These are phyloP conservation scores for Oryza meyeriana DNA, from an alignment of 176 grass and related monocot genomes.

Conservation along the genomic window DNA sequence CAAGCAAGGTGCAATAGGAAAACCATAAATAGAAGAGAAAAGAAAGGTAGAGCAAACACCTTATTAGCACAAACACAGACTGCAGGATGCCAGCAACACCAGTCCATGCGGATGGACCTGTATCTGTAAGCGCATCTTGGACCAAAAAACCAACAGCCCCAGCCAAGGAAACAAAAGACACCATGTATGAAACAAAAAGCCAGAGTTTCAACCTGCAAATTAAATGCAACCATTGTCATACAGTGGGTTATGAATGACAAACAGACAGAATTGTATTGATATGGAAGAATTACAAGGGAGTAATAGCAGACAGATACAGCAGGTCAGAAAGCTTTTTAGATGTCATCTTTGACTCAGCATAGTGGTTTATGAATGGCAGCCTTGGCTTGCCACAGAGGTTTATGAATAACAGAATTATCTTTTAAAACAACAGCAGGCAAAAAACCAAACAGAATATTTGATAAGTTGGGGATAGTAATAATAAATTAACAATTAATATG, in stretches of 20 bases:
- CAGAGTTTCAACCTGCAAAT: slow-evolving; percentile 83
- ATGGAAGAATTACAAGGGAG: not conserved
- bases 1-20: not conserved
- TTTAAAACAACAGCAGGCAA: not conserved
- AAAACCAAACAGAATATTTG: not conserved
- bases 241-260: not conserved
- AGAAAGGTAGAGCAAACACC: slow-evolving; percentile 38
- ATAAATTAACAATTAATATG: not conserved
- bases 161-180: slow-evolving; percentile 82
- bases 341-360: not conserved
- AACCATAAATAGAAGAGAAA: not conserved
- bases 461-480: not conserved
- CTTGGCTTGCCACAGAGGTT: not conserved
- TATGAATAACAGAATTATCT: not conserved
- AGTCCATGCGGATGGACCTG: slow-evolving; percentile 69
- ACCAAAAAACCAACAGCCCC: slow-evolving; percentile 62
- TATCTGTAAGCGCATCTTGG: slow-evolving; percentile 71
- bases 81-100: slow-evolving; percentile 73
- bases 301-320: not conserved
- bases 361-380: not conserved
- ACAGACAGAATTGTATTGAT: not conserved
- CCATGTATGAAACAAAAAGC: slow-evolving; percentile 84
- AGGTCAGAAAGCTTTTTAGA: not conserved
- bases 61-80: slow-evolving; percentile 73
- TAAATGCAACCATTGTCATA: not conserved